Percentiles rank a stretch among this genome's conserved stretches.
phyloP scores from a whole-genome alignment of 192 early-diverging fungal species.

The Chytriomyces hyalinus region DNA sequence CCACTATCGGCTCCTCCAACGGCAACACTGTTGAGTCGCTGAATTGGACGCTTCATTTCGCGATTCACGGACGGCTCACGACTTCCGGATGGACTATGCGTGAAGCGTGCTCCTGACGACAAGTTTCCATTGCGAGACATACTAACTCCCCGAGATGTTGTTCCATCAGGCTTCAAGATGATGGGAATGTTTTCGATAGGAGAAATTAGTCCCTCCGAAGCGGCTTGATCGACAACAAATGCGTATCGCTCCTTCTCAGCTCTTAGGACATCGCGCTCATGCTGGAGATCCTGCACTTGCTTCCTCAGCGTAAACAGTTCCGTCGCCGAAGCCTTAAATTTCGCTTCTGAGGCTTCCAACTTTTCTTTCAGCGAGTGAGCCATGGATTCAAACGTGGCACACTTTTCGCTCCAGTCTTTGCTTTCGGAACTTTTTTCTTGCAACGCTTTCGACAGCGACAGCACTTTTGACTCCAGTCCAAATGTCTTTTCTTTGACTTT shows the following conservation, averaged over 20 bases:
- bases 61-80: neutral
- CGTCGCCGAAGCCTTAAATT: conserved; percentile 55
- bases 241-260: conserved; percentile 6
- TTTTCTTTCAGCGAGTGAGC: conserved; percentile 70
- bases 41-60: neutral
- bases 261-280: neutral
- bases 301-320: conserved; percentile 34
- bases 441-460: conserved; percentile 82
- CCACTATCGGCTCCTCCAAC: neutral
- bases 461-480: conserved; percentile 88
- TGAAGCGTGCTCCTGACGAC: neutral
- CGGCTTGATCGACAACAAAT: conserved; percentile 3
- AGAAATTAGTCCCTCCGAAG: conserved; percentile 5
- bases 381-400: conserved; percentile 66
- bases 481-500: conserved; percentile 90
- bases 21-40: neutral
- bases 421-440: conserved; percentile 69
- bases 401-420: conserved; percentile 56
- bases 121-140: neutral
- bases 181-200: conserved; percentile 49
- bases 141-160: neutral
- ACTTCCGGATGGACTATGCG: neutral
- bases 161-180: neutral
- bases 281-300: conserved; percentile 29
- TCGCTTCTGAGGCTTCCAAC: conserved; percentile 63